A percentile compares a stretch with the other conserved stretches of the same genome.
These are phyloP conservation scores for Vaccinium macrocarpon DNA, from an alignment of 148 eudicot genomes.

Conservation along the genomic window DNA sequence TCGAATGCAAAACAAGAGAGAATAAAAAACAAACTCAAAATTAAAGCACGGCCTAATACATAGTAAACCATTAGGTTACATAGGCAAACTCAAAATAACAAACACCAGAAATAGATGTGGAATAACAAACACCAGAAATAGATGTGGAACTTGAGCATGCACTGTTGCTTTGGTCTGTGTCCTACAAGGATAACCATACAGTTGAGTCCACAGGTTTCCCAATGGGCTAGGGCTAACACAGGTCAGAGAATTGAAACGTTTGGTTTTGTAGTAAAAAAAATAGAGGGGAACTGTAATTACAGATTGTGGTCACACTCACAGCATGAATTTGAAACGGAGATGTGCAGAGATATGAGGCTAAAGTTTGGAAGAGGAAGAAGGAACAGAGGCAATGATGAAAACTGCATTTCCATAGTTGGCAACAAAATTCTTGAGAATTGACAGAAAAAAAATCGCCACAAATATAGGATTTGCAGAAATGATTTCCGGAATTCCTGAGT, in stretches of 20 bases:
- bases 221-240: neutral
- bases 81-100: neutral
- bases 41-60: neutral
- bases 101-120: neutral
- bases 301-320: neutral
- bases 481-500: neutral
- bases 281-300: neutral
- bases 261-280: neutral
- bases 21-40: neutral
- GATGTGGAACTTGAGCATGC: neutral
- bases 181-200: neutral
- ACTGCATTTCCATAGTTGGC: neutral
- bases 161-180: neutral
- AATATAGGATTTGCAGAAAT: neutral
- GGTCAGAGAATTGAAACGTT: neutral
- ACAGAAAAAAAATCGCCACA: neutral
- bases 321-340: neutral
- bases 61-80: neutral
- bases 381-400: neutral
- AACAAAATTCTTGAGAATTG: neutral
- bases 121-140: neutral
- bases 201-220: neutral
- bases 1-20: neutral
- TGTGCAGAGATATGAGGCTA: neutral
- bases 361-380: neutral